Conservation (phyloP, 23 red algal species). For the Agarophyton chilense region DNA sequence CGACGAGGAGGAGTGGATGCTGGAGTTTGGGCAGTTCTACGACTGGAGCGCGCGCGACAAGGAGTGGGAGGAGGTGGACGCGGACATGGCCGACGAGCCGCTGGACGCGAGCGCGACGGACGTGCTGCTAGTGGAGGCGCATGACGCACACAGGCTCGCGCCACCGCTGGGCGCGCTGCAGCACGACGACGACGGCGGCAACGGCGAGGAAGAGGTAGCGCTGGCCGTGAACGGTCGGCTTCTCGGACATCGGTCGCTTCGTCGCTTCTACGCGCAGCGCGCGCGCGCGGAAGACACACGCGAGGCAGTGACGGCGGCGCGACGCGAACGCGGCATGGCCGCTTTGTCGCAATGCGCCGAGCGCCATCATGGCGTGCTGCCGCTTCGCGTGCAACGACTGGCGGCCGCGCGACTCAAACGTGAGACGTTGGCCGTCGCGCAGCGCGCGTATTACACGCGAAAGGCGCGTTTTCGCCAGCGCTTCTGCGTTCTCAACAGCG, state of each 20-base stretch:
- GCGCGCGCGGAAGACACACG: neutral
- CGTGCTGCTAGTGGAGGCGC: neutral
- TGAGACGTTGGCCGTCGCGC: slow-evolving; percentile 14
- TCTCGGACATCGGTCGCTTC: slow-evolving; percentile 67
- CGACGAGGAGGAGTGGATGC: slow-evolving; percentile 72
- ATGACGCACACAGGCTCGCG: slow-evolving; percentile 21
- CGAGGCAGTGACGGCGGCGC: slow-evolving; percentile 36
- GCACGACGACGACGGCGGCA: slow-evolving; percentile 26
- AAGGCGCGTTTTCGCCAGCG: slow-evolving; percentile 49
- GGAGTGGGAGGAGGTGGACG: slow-evolving; percentile 68
- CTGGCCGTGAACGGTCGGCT: slow-evolving; percentile 11
- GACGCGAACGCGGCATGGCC: neutral
- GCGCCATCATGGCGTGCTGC: neutral
- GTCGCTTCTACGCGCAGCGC: slow-evolving; percentile 69
- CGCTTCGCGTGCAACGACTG: slow-evolving; percentile 5
- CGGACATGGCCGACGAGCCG: neutral
- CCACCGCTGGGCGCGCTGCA: neutral
- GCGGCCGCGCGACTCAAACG: neutral
- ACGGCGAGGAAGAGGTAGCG: slow-evolving; percentile 41
- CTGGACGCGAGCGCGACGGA: no score
- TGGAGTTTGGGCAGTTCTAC: slow-evolving; percentile 90
- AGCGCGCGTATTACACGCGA: slow-evolving; percentile 59
- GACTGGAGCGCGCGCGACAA: slow-evolving; percentile 32
- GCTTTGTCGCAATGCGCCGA: neutral
- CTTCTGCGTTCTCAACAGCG: slow-evolving; percentile 86